Percentiles rank a stretch among this genome's conserved stretches.
These are phyloP conservation scores for Yamadazyma atlantica DNA, from an alignment of 1,139 yeast genomes.

Conservation along the genomic window DNA sequence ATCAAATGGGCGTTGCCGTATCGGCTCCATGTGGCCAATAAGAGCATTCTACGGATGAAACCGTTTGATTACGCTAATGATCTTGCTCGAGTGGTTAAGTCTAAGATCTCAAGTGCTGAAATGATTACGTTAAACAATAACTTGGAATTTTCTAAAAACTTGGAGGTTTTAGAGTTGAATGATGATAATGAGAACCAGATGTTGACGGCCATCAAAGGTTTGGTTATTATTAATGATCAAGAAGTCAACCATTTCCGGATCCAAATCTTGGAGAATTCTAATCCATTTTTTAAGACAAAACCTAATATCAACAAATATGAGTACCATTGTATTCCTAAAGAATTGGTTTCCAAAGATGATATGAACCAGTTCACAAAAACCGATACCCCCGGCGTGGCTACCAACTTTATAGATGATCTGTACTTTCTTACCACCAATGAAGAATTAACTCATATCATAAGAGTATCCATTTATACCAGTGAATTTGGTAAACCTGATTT, in stretches of 20 bases:
- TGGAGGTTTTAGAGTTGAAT: conserved; percentile 16
- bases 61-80: conserved; percentile 37
- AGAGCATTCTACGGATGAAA: conserved; percentile 27
- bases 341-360: conserved; percentile 28
- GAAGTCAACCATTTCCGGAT: conserved; percentile 35
- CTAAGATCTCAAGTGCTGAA: conserved; percentile 12
- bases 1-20: conserved; percentile 44
- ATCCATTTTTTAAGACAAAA: conserved; percentile 19
- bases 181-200: conserved; percentile 23
- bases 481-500: conserved; percentile 26
- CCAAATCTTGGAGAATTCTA: conserved; percentile 26
- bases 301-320: conserved; percentile 31
- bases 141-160: conserved; percentile 29
- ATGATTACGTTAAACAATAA: conserved; percentile 35
- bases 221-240: conserved; percentile 22
- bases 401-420: conserved; percentile 33
- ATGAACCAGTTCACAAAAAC: conserved; percentile 15
- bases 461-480: conserved; percentile 31
- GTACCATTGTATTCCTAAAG: conserved; percentile 32
- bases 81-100: conserved; percentile 21
- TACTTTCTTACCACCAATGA: conserved; percentile 19
- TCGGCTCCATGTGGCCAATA: conserved; percentile 16
- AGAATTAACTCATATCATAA: conserved; percentile 24
- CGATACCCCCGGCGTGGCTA: conserved; percentile 8
- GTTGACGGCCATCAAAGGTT: conserved; percentile 33